Evolutionary conservation across 306 rosid genomes (phyloP).

Genomic region (Vigna radiata): DNA sequence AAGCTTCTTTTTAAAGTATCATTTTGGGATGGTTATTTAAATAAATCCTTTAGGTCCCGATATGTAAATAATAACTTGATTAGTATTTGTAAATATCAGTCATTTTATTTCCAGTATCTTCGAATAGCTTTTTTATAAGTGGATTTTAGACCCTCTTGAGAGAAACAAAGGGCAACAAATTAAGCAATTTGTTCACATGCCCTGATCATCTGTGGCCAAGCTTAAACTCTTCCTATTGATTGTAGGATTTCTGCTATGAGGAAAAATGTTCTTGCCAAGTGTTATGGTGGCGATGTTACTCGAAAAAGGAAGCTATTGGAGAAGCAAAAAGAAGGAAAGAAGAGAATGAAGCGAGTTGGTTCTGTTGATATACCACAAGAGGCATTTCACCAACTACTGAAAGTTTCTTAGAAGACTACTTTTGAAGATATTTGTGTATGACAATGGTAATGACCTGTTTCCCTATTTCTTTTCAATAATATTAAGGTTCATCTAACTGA

Average conservation of each 20-base stretch:
- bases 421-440: constrained; percentile 19
- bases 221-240: constrained; percentile 37
- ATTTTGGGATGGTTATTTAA: constrained; percentile 20
- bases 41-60: neutral
- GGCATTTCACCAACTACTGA: constrained; percentile 88
- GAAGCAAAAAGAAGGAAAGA: constrained; percentile 98
- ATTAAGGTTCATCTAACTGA: neutral
- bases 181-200: constrained; percentile 23
- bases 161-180: constrained; percentile 13
- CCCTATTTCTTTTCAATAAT: neutral
- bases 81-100: neutral
- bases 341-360: constrained; percentile 95
- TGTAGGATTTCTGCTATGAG: constrained; percentile 85
- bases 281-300: constrained; percentile 91
- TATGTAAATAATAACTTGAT: constrained; percentile 1
- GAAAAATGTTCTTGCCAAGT: constrained; percentile 93
- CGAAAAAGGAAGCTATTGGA: constrained; percentile 92
- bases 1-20: constrained; percentile 42
- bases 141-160: neutral
- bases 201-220: constrained; percentile 15
- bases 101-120: neutral
- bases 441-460: constrained; percentile 37
- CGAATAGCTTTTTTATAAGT: constrained; percentile 15
- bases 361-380: constrained; percentile 96
- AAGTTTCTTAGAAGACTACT: constrained; percentile 63